Evolutionary conservation across 2,329 filamentous ascomycete genomes (phyloP).

Genomic region (Mariannaea elegans): DNA sequence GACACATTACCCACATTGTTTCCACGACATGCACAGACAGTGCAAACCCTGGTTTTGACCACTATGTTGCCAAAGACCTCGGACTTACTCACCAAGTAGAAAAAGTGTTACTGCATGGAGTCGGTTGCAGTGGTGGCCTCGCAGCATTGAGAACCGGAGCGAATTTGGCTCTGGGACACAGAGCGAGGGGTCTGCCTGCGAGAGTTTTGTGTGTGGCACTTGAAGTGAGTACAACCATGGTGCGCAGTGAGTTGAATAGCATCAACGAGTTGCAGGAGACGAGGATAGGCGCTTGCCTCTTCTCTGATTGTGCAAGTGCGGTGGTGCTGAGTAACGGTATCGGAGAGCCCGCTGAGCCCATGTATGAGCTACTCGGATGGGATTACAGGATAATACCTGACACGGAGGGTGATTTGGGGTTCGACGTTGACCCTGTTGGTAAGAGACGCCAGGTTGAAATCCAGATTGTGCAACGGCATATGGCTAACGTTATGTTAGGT

Average conservation of each 20-base stretch:
- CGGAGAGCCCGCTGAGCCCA: constrained; percentile 53
- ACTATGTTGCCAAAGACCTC: constrained; percentile 68
- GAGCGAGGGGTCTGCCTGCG: constrained; percentile 66
- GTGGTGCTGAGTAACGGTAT: constrained; percentile 71
- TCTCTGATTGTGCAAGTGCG: constrained; percentile 76
- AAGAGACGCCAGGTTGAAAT: constrained; percentile 28
- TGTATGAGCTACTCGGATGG: constrained; percentile 73
- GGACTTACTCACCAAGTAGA: constrained; percentile 67
- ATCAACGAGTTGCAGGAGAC: constrained; percentile 67
- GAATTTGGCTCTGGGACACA: constrained; percentile 71
- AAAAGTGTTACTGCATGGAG: constrained; percentile 71
- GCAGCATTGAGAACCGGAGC: constrained; percentile 70
- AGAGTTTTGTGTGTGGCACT: constrained; percentile 72
- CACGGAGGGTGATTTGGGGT: constrained; percentile 70
- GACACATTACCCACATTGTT: constrained; percentile 71
- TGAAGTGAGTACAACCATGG: constrained; percentile 68
- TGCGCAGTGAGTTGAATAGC: constrained; percentile 72
- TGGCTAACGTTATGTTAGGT: constrained; percentile 46
- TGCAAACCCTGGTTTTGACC: constrained; percentile 74
- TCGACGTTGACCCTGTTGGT: constrained; percentile 71
- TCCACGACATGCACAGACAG: constrained; percentile 75
- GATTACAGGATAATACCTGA: constrained; percentile 69
- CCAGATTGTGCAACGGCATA: not conserved
- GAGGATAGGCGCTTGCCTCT: constrained; percentile 71
- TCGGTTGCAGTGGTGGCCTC: constrained; percentile 72